These are phyloP conservation scores for Cladosporium sp. DNA, from an alignment of 2,329 filamentous ascomycete species.

Conservation along the genomic window DNA sequence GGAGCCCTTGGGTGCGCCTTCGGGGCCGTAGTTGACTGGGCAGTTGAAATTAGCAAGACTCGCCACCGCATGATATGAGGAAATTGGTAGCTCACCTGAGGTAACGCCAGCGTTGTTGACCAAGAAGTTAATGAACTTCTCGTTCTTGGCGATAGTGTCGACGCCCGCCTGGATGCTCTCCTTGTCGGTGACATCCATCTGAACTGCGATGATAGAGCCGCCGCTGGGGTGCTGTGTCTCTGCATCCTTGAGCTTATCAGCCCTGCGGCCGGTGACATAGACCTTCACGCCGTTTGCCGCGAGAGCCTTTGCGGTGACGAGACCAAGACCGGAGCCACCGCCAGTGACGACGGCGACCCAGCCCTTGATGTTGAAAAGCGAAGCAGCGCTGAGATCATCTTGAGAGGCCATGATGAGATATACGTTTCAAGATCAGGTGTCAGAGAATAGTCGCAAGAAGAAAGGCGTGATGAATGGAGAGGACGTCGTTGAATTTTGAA, in stretches of 20 bases:
- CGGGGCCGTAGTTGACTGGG: conserved; percentile 29
- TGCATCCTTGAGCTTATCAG: conserved; percentile 46
- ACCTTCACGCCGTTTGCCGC: conserved; percentile 51
- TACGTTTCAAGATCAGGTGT: background rate
- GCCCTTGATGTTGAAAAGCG: conserved; percentile 42
- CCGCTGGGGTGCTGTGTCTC: conserved; percentile 50
- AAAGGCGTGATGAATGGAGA: background rate
- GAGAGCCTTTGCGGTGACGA: conserved; percentile 50
- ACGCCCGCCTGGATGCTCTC: conserved; percentile 30
- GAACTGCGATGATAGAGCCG: conserved; percentile 52
- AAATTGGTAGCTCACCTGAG: background rate
- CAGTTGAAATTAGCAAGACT: background rate
- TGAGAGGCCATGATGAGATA: conserved; percentile 13
- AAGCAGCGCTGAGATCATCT: conserved; percentile 25
- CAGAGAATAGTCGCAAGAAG: background rate
- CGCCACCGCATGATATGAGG: background rate
- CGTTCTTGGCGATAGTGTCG: conserved; percentile 30
- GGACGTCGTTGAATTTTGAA: background rate
- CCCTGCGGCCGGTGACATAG: conserved; percentile 49
- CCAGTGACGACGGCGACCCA: conserved; percentile 48
- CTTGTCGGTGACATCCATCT: conserved; percentile 38
- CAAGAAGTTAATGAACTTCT: conserved; percentile 36
- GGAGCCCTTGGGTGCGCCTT: conserved; percentile 27
- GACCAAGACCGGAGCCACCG: conserved; percentile 49
- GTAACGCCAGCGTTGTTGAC: conserved; percentile 37